A percentile compares a stretch with the other conserved stretches of the same genome.
phyloP scores from a whole-genome alignment of 371 early-diverging fungal genomes.

The Syncephalis plumigaleata region DNA sequence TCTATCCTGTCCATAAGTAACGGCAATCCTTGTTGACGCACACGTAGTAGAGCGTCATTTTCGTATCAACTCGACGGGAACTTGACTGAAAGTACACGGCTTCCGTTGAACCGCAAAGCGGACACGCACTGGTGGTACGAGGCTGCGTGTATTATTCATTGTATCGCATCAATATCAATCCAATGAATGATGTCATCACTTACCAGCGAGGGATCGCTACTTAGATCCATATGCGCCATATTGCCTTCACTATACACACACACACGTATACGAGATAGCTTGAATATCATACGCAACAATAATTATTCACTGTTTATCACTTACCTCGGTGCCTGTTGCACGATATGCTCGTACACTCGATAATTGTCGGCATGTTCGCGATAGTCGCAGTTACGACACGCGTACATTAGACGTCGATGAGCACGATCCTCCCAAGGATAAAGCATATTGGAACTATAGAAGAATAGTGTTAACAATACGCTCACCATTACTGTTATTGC shows the following conservation, averaged over 20 bases:
- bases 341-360: constrained; percentile 76
- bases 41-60: constrained; percentile 86
- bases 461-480: not conserved
- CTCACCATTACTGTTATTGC: not conserved
- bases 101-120: constrained; percentile 50
- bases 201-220: constrained; percentile 49
- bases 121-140: constrained; percentile 46
- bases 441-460: constrained; percentile 75
- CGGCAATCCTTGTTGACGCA: constrained; percentile 62
- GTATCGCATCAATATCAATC: not conserved
- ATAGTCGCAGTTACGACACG: constrained; percentile 90
- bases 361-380: constrained; percentile 66
- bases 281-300: not conserved
- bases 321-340: constrained; percentile 64
- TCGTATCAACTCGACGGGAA: constrained; percentile 60
- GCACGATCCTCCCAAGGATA: constrained; percentile 87
- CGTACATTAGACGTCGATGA: constrained; percentile 48
- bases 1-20: constrained; percentile 42
- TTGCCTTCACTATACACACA: constrained; percentile 49
- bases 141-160: constrained; percentile 19
- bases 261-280: not conserved
- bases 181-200: constrained; percentile 1
- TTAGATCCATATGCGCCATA: constrained; percentile 55
- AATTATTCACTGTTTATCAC: constrained; percentile 5
- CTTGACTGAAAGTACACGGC: constrained; percentile 88